Evolutionary conservation across 2,329 filamentous ascomycete genomes (phyloP), one percentile per base, ranked within the genome.

Genomic region (Ophiostoma fasciatum): DNA sequence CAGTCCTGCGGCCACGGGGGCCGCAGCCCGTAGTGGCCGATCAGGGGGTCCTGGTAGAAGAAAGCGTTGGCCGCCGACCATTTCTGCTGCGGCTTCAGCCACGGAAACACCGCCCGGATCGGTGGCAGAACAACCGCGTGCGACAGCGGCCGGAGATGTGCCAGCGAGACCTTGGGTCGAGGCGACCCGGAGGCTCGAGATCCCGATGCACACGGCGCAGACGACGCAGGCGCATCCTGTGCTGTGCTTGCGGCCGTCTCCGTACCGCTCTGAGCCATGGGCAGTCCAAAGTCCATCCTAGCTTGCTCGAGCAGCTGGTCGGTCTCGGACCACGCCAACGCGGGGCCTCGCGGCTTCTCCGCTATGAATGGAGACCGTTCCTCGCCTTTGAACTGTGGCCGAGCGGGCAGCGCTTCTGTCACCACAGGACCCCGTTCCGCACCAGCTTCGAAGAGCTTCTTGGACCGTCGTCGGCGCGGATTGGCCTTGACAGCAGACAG

Each of bases 401-500:
- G n/a, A n/a, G n/a, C n/a, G n/a, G n/a, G n/a, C n/a, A n/a, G n/a
- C n/a, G n/a, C n/a, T n/a, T n/a, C n/a, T n/a, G n/a, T n/a, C 4
- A 13, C 12, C 6, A 28, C 17, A 3, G 28, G n/a, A n/a, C n/a
- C n/a, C n/a, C n/a, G n/a, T n/a, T n/a, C n/a, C n/a, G n/a, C n/a
- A n/a, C n/a, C n/a, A n/a, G 12, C 21, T 20, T 42, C 42, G 4
- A 45, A 38, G 0, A 44, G 28, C 38, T 38, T 41, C 28, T 42
- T 42, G 1, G 40, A 29, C 21, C 33, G 38, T 15, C 40, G 13
- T n/a, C 32, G 23, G 8, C 38, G 38, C 5, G 40, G 59, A 27
- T 64, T 61, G 9, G 54, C 53, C 47, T 71, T 71, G 39, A 71
- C 66, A 2, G 64, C 62, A 8, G 60, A 56, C 4, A 63, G 50